These are phyloP conservation scores for Fragaria vesca DNA, from an alignment of 306 rosid species.

Conservation along the genomic window DNA sequence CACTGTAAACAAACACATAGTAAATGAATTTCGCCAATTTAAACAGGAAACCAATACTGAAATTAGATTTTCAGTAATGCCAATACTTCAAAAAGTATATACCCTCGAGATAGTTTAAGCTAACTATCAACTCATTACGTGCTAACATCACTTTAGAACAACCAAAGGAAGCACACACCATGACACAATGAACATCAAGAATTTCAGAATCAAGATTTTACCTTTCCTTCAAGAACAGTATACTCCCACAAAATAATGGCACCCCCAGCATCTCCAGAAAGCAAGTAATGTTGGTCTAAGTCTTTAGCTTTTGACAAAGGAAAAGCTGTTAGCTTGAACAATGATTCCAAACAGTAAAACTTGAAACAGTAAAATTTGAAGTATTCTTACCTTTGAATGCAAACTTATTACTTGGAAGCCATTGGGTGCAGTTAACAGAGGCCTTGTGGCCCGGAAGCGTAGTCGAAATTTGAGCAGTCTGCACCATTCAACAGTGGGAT, in stretches of 20 bases:
- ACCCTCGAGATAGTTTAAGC: background rate
- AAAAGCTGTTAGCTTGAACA: background rate
- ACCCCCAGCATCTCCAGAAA: conserved; percentile 90
- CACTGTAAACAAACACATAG: conserved; percentile 43
- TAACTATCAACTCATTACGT: background rate
- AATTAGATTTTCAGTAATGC: background rate
- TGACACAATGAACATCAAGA: background rate
- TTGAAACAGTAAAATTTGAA: background rate
- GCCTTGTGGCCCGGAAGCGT: conserved; percentile 89
- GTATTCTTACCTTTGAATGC: conserved; percentile 56
- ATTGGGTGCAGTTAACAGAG: conserved; percentile 86
- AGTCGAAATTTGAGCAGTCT: conserved; percentile 89
- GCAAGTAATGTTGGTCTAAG: conserved; percentile 68
- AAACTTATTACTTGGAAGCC: conserved; percentile 82
- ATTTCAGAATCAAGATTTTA: conserved; percentile 12
- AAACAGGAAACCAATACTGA: conserved; percentile 16
- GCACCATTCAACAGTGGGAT: conserved; percentile 11
- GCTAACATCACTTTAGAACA: background rate
- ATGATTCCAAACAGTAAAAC: background rate
- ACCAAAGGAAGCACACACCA: background rate
- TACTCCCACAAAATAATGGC: conserved; percentile 74
- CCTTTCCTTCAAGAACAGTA: conserved; percentile 65
- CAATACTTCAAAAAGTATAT: background rate
- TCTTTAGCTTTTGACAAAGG: conserved; percentile 48
- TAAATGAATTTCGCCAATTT: conserved; percentile 3